Conservation (phyloP, 1,139 yeast genomes). For the Pichia sp. region DNA sequence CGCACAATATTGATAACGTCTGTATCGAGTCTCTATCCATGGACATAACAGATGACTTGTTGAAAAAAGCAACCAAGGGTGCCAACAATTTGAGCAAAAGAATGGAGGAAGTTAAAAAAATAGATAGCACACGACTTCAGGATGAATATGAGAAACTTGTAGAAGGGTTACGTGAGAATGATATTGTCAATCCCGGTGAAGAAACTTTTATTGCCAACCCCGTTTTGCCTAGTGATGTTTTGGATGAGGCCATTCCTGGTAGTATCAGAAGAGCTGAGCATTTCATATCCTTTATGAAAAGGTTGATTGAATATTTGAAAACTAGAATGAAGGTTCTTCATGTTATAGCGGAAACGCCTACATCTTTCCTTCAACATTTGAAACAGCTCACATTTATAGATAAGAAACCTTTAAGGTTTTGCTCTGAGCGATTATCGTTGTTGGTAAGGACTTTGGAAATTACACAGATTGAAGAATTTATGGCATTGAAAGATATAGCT, state of each 20-base stretch:
- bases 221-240: constrained; percentile 73
- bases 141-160: constrained; percentile 89
- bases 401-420: constrained; percentile 81
- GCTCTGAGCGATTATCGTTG: constrained; percentile 85
- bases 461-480: constrained; percentile 83
- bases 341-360: constrained; percentile 95
- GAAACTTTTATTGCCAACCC: constrained; percentile 87
- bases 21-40: constrained; percentile 92
- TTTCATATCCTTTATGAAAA: constrained; percentile 82
- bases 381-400: constrained; percentile 92
- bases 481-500: constrained; percentile 90
- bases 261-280: constrained; percentile 96
- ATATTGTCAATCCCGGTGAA: constrained; percentile 50
- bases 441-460: constrained; percentile 86
- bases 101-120: constrained; percentile 75
- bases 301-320: constrained; percentile 90
- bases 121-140: constrained; percentile 78
- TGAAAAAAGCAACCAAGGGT: constrained; percentile 75
- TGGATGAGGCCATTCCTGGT: constrained; percentile 95
- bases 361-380: constrained; percentile 84
- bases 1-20: constrained; percentile 97
- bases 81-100: constrained; percentile 70
- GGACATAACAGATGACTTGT: constrained; percentile 79
- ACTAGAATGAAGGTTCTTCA: constrained; percentile 97
- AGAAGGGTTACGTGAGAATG: constrained; percentile 79